Percentiles rank a stretch among this genome's conserved stretches.
phyloP scores from a whole-genome alignment of 2,329 filamentous ascomycete genomes.

The Pseudocercospora eumusae region DNA sequence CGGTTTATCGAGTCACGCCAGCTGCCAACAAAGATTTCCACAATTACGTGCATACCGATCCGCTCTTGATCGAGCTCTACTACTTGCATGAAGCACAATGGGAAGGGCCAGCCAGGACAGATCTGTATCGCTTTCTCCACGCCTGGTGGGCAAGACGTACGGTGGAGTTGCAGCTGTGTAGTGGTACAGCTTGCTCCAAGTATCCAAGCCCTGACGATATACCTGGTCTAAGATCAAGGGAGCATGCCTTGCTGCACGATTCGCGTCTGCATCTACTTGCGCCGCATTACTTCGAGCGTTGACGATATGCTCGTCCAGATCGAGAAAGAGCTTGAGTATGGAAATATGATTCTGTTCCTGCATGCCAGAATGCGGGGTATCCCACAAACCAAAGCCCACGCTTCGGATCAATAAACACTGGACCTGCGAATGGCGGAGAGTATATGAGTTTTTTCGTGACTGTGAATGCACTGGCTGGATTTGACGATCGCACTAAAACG shows the following conservation, averaged over 20 bases:
- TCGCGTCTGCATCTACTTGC: too few species aligned
- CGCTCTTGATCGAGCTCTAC: constrained; percentile 8
- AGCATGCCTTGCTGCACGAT: neutral
- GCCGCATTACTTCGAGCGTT: too few species aligned
- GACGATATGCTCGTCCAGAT: too few species aligned
- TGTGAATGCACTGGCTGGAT: constrained; percentile 15
- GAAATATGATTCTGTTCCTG: neutral
- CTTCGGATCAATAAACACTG: constrained; percentile 21
- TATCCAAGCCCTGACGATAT: constrained; percentile 13
- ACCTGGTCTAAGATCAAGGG: neutral
- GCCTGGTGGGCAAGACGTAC: constrained; percentile 14
- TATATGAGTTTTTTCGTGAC: constrained; percentile 21
- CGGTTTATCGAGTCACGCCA: constrained; percentile 8
- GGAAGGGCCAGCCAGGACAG: constrained; percentile 6
- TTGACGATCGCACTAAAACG: constrained; percentile 22
- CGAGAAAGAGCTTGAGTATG: too few species aligned
- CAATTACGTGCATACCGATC: neutral
- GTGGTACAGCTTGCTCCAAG: constrained; percentile 1
- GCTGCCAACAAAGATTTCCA: neutral
- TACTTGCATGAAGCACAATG: constrained; percentile 9
- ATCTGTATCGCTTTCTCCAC: constrained; percentile 13
- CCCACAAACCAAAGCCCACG: constrained; percentile 17
- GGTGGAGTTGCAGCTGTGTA: neutral
- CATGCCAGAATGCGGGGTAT: constrained; percentile 4
- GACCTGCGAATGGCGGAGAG: constrained; percentile 16